Evolutionary conservation across 2,329 filamentous ascomycete genomes (phyloP).

Genomic region (Tolypocladium tropicale): DNA sequence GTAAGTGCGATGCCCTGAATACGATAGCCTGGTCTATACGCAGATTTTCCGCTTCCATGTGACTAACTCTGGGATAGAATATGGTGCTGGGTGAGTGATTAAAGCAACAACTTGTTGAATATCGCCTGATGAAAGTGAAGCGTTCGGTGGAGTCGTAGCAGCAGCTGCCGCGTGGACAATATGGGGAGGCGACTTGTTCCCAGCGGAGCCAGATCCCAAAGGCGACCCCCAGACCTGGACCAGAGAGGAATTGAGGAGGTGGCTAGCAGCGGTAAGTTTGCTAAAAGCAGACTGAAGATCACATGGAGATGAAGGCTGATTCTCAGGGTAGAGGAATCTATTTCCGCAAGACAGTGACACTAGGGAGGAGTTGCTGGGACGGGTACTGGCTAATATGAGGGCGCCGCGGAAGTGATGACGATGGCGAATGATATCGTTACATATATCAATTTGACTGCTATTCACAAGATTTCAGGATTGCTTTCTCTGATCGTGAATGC

Average conservation of each 20-base stretch:
- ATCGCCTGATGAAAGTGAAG: constrained; percentile 25
- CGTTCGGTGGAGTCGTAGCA: constrained; percentile 72
- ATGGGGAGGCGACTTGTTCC: constrained; percentile 80
- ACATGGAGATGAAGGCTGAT: neutral
- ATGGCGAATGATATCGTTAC: neutral
- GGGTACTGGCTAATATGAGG: constrained; percentile 37
- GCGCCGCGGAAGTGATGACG: constrained; percentile 16
- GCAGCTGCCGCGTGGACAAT: constrained; percentile 76
- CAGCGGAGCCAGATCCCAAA: constrained; percentile 61
- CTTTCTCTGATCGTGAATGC: neutral
- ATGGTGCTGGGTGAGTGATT: constrained; percentile 51
- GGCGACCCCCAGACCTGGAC: constrained; percentile 68
- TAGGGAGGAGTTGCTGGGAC: constrained; percentile 34
- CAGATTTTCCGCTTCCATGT: too few relatives aligned
- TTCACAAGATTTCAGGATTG: neutral
- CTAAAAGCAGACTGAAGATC: neutral
- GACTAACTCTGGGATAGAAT: constrained; percentile 36
- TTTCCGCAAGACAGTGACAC: constrained; percentile 32
- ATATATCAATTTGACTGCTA: neutral
- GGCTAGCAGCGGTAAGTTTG: constrained; percentile 65
- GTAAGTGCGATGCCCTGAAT: constrained; percentile 25
- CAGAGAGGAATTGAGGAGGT: constrained; percentile 65
- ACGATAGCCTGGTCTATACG: neutral
- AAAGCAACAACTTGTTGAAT: neutral
- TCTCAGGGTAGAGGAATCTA: constrained; percentile 29